A percentile compares a stretch with the other conserved stretches of the same genome.
phyloP scores from a whole-genome alignment of 257 asterid species.

The Handroanthus guayacan region DNA sequence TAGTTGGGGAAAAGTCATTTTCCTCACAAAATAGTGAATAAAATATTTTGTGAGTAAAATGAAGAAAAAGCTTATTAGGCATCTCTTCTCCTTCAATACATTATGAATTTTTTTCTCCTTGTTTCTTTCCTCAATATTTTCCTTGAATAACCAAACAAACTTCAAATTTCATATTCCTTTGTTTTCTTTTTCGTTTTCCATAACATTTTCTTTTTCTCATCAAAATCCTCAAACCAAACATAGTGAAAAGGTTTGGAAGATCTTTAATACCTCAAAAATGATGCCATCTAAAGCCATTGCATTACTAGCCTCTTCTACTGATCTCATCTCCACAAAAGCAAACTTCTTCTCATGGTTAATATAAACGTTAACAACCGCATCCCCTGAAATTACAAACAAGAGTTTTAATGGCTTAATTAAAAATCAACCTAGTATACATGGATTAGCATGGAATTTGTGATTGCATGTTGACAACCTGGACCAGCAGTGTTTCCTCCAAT shows the following conservation, averaged over 20 bases:
- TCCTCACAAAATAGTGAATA: no score
- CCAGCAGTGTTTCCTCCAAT: conserved; percentile 99
- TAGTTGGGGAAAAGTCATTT: no score
- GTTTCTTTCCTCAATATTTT: no score
- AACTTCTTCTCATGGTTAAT: conserved; percentile 94
- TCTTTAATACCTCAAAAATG: conserved; percentile 78
- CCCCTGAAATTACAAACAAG: conserved; percentile 62
- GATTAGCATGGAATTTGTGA: background rate
- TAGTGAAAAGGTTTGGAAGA: background rate
- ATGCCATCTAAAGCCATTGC: conserved; percentile 98
- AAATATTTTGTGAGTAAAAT: no score
- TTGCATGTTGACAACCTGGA: conserved; percentile 65
- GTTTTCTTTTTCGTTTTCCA: no score
- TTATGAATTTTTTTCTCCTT: no score
- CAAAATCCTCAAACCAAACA: no score
- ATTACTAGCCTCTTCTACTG: conserved; percentile 98
- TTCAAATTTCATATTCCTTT: no score
- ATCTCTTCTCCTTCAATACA: no score
- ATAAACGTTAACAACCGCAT: conserved; percentile 96
- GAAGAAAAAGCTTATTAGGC: no score
- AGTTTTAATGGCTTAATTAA: background rate
- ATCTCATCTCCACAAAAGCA: conserved; percentile 98
- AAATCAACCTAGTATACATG: background rate
- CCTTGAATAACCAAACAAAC: no score
- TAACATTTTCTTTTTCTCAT: no score